Conservation (phyloP, 306 rosid genomes). For the Medicago arabica region DNA sequence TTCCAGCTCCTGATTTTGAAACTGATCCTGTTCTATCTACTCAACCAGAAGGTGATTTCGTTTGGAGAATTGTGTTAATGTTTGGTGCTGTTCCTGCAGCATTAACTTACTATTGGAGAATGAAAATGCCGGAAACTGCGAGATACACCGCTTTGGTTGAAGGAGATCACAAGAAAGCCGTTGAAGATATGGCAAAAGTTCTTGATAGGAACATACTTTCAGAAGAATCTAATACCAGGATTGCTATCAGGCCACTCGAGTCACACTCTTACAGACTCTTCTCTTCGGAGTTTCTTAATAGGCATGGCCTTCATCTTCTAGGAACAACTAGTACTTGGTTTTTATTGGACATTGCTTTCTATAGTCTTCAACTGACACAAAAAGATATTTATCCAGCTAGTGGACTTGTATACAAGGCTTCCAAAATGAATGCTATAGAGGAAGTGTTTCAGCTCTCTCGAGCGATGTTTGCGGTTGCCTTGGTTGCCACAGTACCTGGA, state of each 20-base stretch:
- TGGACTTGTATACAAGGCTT: conserved; percentile 58
- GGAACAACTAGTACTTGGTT: conserved; percentile 77
- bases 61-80: conserved; percentile 75
- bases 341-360: conserved; percentile 71
- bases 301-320: conserved; percentile 62
- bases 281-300: conserved; percentile 51
- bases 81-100: conserved; percentile 66
- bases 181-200: conserved; percentile 65
- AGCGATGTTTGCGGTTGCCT: conserved; percentile 68
- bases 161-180: conserved; percentile 55
- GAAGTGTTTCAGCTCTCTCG: conserved; percentile 65
- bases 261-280: conserved; percentile 50
- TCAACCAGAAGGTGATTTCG: conserved; percentile 61
- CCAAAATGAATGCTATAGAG: conserved; percentile 64
- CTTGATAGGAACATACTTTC: conserved; percentile 40
- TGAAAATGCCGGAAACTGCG: conserved; percentile 74
- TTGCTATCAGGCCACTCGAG: not conserved
- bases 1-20: conserved; percentile 43
- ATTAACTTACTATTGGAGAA: conserved; percentile 58
- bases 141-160: conserved; percentile 74
- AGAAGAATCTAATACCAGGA: conserved; percentile 29
- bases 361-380: conserved; percentile 62
- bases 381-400: conserved; percentile 69
- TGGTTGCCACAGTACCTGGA: conserved; percentile 69
- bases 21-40: conserved; percentile 43